These are phyloP conservation scores for Acorus gramineus DNA, from an alignment of 106 monocot genomes.

Conservation along the genomic window DNA sequence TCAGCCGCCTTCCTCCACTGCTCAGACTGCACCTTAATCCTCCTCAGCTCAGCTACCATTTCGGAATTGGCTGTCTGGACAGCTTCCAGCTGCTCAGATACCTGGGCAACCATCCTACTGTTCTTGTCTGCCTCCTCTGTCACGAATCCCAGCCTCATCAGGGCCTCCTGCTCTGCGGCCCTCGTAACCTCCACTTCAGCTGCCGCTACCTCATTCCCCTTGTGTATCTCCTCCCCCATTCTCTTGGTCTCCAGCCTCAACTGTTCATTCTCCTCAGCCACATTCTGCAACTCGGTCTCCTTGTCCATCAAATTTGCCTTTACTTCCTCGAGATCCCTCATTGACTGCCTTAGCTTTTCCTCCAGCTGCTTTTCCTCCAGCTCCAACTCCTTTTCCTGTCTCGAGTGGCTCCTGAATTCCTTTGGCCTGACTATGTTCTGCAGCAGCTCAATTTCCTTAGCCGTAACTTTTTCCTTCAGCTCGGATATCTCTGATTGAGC, in stretches of 20 bases:
- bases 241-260: constrained; percentile 37
- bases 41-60: constrained; percentile 62
- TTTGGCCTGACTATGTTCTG: constrained; percentile 6
- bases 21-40: constrained; percentile 74
- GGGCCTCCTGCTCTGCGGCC: constrained; percentile 53
- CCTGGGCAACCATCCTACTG: constrained; percentile 24
- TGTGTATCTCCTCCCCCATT: constrained; percentile 24
- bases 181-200: constrained; percentile 55
- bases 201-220: constrained; percentile 18
- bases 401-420: not conserved
- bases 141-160: constrained; percentile 32
- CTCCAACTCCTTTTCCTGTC: constrained; percentile 5
- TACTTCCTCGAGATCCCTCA: constrained; percentile 30
- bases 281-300: constrained; percentile 55
- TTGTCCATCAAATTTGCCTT: constrained; percentile 59
- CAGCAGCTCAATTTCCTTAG: constrained; percentile 24
- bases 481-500: constrained; percentile 13
- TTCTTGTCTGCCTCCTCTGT: constrained; percentile 56
- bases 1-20: constrained; percentile 99
- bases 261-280: constrained; percentile 53
- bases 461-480: constrained; percentile 23
- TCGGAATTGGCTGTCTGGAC: constrained; percentile 44
- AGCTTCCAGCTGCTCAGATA: constrained; percentile 55
- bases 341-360: constrained; percentile 17
- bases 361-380: constrained; percentile 15